phyloP scores from a whole-genome alignment of 148 eudicot species.

The Arctostaphylos glauca region DNA sequence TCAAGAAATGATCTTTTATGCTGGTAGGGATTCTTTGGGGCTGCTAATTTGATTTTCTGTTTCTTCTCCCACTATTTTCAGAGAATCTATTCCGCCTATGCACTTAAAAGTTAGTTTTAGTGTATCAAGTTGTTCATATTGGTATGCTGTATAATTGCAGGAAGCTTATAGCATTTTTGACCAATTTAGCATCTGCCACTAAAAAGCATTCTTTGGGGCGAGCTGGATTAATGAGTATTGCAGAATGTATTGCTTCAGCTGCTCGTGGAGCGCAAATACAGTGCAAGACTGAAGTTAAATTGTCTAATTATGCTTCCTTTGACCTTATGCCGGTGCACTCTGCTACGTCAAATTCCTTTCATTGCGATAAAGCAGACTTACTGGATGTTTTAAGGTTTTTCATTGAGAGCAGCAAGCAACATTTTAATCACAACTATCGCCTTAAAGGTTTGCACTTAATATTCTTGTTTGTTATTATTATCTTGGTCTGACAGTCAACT shows the following conservation, averaged over 20 bases:
- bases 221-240: constrained; percentile 79
- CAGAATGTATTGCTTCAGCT: constrained; percentile 60
- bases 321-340: constrained; percentile 24
- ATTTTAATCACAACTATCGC: constrained; percentile 86
- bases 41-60: neutral
- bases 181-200: constrained; percentile 59
- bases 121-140: neutral
- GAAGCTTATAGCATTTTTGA: constrained; percentile 55
- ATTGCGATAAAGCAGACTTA: constrained; percentile 43
- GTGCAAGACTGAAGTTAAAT: constrained; percentile 20
- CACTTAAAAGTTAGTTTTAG: neutral
- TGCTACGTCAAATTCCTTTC: constrained; percentile 19
- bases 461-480: neutral
- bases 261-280: constrained; percentile 32
- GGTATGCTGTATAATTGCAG: constrained; percentile 38
- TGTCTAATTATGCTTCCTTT: constrained; percentile 20
- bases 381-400: constrained; percentile 69
- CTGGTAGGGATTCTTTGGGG: neutral
- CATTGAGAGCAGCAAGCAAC: constrained; percentile 86
- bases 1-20: neutral
- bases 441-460: constrained; percentile 49
- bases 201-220: constrained; percentile 73
- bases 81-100: neutral
- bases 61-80: neutral
- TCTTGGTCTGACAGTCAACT: neutral